Evolutionary conservation across 2,329 filamentous ascomycete species (phyloP), one percentile per base, ranked within the genome.

Genomic region (Penicillium freii): DNA sequence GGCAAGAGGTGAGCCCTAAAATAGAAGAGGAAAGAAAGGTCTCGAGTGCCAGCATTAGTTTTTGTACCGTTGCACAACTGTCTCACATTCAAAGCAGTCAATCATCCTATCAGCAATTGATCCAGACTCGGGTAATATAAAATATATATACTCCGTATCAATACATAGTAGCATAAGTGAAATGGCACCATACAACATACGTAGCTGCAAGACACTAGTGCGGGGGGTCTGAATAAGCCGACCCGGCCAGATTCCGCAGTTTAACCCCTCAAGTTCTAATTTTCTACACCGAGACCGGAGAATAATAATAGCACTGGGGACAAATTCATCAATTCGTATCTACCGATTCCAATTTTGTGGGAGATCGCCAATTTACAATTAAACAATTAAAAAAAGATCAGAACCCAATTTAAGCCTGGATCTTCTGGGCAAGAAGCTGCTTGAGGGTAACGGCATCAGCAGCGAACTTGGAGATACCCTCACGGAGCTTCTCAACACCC

Each of bases 401-500:
- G 11, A 27, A 17, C 29, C 19, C 33, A 57, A 64, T 61, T 57
- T 75, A 75, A 63, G 75, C 77, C 71, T 81, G 72, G 70, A 97
- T 84, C 90, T 97, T 97, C 80, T 86, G 79, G 84, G 88, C 88
- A 73, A 99, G 84, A 73, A 96, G 92, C 64, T 86, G 84, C 89
- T 97, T 97, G 71, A 99, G 87, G 59, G 91, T 96, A 66, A 92
- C 81, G 67, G 94, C 92, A 74, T 99, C 94, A 69, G 94, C 94
- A 58, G 94, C 93, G 74, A 99, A 99, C 83, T 97, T 97, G 84
- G 91, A 95, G 84, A 99, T 99, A 80, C 94, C 94, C 82, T 99
- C 94, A 62, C 92, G 90, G 70, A 99, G 87, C 89, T 99, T 99
- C 88, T 97, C 92, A 67, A 96, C 91, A 63, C 91, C 94, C 94